phyloP scores from a whole-genome alignment of 2,329 filamentous ascomycete genomes.

The Metarhizium anisopliae region DNA sequence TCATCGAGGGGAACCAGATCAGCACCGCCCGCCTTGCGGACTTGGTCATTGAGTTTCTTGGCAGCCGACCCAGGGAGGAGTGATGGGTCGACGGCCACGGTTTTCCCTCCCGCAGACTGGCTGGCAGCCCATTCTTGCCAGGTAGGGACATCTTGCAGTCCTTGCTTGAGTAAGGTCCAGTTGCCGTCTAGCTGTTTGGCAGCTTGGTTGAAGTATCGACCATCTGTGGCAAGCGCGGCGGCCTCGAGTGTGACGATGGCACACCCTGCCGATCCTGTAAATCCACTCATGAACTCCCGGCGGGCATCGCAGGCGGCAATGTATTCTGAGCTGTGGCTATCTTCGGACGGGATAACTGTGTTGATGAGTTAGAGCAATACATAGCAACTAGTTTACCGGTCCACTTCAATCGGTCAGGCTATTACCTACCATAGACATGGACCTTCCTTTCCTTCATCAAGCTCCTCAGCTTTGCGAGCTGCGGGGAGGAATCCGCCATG shows the following conservation, averaged over 20 bases:
- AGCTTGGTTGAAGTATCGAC: constrained; percentile 96
- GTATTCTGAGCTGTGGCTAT: constrained; percentile 96
- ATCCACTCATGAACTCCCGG: constrained; percentile 85
- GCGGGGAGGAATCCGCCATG: constrained; percentile 56
- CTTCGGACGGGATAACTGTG: constrained; percentile 88
- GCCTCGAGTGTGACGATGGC: constrained; percentile 80
- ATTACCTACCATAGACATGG: constrained; percentile 75
- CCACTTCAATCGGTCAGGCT: not conserved
- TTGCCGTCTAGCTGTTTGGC: constrained; percentile 82
- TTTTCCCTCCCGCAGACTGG: constrained; percentile 77
- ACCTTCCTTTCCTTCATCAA: constrained; percentile 83
- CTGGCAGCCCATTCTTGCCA: constrained; percentile 96
- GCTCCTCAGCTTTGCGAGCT: constrained; percentile 66
- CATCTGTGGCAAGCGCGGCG: constrained; percentile 87
- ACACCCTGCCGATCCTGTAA: constrained; percentile 89
- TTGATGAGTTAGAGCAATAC: not conserved
- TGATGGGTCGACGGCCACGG: constrained; percentile 83
- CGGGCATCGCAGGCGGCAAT: constrained; percentile 92
- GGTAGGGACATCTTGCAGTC: constrained; percentile 85
- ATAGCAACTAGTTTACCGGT: not conserved
- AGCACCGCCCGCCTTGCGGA: constrained; percentile 76
- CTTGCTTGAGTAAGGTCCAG: constrained; percentile 88
- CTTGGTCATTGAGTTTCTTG: constrained; percentile 70
- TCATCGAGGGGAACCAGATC: constrained; percentile 65
- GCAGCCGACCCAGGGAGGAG: constrained; percentile 61